phyloP scores from a whole-genome alignment of 805 yeast genomes.

The Kodamaea restingae region DNA sequence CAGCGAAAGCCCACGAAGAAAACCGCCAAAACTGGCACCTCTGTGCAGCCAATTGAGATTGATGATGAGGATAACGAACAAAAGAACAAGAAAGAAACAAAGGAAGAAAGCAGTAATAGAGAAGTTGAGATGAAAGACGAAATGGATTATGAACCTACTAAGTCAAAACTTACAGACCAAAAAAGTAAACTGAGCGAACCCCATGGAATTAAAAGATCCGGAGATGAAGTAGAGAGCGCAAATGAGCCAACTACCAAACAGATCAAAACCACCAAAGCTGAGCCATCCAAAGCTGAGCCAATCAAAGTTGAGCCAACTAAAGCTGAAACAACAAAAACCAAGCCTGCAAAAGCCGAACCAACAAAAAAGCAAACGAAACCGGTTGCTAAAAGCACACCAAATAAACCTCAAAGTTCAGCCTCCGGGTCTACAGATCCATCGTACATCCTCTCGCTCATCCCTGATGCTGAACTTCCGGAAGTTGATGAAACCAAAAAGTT shows the following conservation, averaged over 20 bases:
- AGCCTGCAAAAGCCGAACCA: neutral
- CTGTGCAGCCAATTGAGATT: neutral
- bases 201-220: too few relatives aligned
- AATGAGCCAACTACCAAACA: too few relatives aligned
- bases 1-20: neutral
- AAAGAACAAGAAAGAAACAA: neutral
- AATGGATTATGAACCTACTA: too few relatives aligned
- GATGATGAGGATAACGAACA: neutral
- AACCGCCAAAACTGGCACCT: neutral
- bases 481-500: constrained; percentile 52
- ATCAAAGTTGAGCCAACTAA: neutral
- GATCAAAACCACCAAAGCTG: neutral
- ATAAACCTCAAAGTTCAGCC: neutral
- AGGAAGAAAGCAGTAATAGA: neutral
- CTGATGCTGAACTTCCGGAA: constrained; percentile 69
- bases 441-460: constrained; percentile 52
- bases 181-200: too few relatives aligned
- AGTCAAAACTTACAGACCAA: too few relatives aligned
- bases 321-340: neutral
- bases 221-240: too few relatives aligned
- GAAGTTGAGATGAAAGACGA: too few relatives aligned
- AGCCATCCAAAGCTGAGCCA: too few relatives aligned
- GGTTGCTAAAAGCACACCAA: too few relatives aligned
- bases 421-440: neutral
- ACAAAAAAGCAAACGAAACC: neutral